Conservation (phyloP, 768 basidiomycete genomes). For the Suillus cothurnatus region DNA sequence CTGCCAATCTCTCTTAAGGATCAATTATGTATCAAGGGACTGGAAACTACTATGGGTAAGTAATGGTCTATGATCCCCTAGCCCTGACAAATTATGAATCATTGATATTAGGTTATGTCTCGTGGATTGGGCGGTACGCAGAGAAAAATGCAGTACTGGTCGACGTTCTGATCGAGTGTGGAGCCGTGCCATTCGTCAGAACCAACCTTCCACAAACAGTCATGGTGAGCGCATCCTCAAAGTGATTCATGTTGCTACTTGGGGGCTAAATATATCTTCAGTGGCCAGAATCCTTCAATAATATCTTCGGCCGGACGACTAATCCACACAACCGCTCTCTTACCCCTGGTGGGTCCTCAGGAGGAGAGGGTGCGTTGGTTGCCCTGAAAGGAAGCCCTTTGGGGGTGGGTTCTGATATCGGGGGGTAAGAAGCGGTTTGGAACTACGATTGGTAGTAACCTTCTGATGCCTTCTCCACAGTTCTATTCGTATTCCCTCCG, state of each 20-base stretch:
- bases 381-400: slow-evolving; percentile 46
- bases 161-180: slow-evolving; percentile 62
- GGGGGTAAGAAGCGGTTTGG: slow-evolving; percentile 48
- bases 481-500: slow-evolving; percentile 71
- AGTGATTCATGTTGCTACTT: neutral
- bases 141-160: slow-evolving; percentile 62
- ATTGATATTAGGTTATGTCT: slow-evolving; percentile 51
- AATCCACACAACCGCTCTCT: slow-evolving; percentile 78
- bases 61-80: neutral
- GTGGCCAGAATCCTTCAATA: slow-evolving; percentile 81
- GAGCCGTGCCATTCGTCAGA: slow-evolving; percentile 71
- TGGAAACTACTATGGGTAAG: slow-evolving; percentile 63
- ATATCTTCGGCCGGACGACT: slow-evolving; percentile 75
- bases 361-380: slow-evolving; percentile 82
- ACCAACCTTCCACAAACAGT: slow-evolving; percentile 81
- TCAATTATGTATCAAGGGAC: slow-evolving; percentile 65
- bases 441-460: neutral
- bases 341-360: slow-evolving; percentile 80
- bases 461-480: slow-evolving; percentile 33
- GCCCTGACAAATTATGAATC: neutral
- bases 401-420: slow-evolving; percentile 81
- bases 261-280: slow-evolving; percentile 25
- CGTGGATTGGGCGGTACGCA: slow-evolving; percentile 65
- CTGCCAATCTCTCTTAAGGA: slow-evolving; percentile 78
- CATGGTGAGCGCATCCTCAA: slow-evolving; percentile 46